Conservation (phyloP, 352 stramenopile genomes). For the Phytophthora pluvialis region DNA sequence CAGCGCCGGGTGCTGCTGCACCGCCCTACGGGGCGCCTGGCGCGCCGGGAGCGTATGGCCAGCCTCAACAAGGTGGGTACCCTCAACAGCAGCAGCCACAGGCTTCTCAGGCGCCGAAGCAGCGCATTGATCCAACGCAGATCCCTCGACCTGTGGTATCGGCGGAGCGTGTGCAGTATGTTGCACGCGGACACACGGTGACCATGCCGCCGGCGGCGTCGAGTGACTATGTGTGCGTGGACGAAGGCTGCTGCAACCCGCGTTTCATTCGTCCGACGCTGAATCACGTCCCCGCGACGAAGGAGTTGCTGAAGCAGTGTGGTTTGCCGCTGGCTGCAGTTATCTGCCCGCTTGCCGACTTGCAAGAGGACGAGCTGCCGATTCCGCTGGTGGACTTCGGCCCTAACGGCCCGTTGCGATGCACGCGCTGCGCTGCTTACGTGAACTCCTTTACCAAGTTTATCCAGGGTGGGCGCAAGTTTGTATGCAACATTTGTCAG, state of each 20-base stretch:
- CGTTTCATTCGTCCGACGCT: constrained; percentile 90
- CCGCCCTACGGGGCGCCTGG: constrained; percentile 30
- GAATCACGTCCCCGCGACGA: constrained; percentile 80
- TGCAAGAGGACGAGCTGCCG: constrained; percentile 82
- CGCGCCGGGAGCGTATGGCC: constrained; percentile 26
- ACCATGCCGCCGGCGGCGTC: constrained; percentile 81
- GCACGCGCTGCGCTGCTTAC: constrained; percentile 86
- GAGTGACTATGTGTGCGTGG: constrained; percentile 83
- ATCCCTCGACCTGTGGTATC: constrained; percentile 84
- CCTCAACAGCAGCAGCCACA: constrained; percentile 42
- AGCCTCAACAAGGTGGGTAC: constrained; percentile 42
- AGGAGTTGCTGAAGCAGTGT: constrained; percentile 80
- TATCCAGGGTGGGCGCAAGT: constrained; percentile 84
- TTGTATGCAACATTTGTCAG: constrained; percentile 91
- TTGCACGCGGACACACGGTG: constrained; percentile 80
- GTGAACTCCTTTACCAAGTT: constrained; percentile 91
- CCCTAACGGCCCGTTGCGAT: constrained; percentile 76
- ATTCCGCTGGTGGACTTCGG: constrained; percentile 91
- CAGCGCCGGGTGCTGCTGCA: constrained; percentile 21
- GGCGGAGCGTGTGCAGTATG: constrained; percentile 72
- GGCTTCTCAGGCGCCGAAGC: constrained; percentile 55
- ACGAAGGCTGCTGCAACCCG: constrained; percentile 90
- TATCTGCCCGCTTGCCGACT: constrained; percentile 82
- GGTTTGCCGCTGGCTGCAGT: constrained; percentile 82
- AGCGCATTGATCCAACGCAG: constrained; percentile 89